Percentiles rank a stretch among this genome's conserved stretches.
Conservation (phyloP, 139 green algal genomes). For the Tetraselmis chui region DNA sequence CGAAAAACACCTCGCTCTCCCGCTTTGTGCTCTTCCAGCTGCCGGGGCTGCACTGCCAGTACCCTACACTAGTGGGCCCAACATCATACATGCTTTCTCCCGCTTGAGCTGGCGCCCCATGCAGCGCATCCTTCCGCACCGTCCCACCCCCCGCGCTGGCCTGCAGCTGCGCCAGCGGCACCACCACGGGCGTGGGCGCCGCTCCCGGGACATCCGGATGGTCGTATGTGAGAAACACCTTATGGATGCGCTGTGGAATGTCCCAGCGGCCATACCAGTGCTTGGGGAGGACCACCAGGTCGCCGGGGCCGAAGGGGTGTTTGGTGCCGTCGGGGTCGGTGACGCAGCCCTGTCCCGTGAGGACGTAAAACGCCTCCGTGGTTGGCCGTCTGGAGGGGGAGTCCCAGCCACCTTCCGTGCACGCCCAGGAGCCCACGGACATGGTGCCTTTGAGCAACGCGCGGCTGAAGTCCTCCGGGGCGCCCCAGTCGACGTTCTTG, state of each 20-base stretch:
- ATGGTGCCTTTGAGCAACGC: slow-evolving; percentile 1
- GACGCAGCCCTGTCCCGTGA: slow-evolving; percentile 4
- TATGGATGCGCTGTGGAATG: slow-evolving; percentile 4
- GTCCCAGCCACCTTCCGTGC: slow-evolving; percentile 12
- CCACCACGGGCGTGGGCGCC: neutral
- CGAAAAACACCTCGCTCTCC: slow-evolving; percentile 5
- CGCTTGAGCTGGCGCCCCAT: neutral
- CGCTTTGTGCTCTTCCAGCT: neutral
- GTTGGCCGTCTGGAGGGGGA: neutral
- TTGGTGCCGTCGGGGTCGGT: slow-evolving; percentile 10
- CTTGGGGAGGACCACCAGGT: slow-evolving; percentile 8
- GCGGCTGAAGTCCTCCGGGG: slow-evolving; percentile 4
- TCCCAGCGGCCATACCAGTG: slow-evolving; percentile 15
- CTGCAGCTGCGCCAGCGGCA: neutral
- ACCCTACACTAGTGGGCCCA: neutral
- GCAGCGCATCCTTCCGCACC: neutral
- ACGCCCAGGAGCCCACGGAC: slow-evolving; percentile 10
- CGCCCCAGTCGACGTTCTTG: slow-evolving; percentile 1
- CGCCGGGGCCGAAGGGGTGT: slow-evolving; percentile 13
- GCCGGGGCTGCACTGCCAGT: slow-evolving; percentile 2
- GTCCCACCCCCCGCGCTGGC: neutral
- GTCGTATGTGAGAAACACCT: slow-evolving; percentile 8
- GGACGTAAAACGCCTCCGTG: slow-evolving; percentile 15
- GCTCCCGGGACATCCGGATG: slow-evolving; percentile 8
- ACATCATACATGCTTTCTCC: neutral